Percentiles rank a stretch among this genome's conserved stretches.
phyloP scores from a whole-genome alignment of 257 asterid genomes.

The Cinchona pubescens region DNA sequence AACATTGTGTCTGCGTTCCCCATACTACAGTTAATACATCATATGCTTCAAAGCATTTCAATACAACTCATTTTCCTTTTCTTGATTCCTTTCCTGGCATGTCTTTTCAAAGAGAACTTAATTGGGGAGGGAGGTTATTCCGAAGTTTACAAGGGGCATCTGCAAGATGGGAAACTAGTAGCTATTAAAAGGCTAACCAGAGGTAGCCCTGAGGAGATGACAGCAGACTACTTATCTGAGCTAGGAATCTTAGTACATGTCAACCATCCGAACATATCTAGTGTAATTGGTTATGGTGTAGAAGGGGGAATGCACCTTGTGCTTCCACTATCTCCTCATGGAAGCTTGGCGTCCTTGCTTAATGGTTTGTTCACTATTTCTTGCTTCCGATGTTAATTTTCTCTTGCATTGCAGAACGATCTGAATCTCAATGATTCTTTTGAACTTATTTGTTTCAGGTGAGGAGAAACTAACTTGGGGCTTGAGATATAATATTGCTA shows the following conservation, averaged over 20 bases:
- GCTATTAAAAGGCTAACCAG: conserved; percentile 81
- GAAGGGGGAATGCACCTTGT: conserved; percentile 99
- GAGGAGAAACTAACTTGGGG: conserved; percentile 58
- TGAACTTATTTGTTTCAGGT: conserved; percentile 33
- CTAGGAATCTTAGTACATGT: conserved; percentile 96
- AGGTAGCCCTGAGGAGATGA: conserved; percentile 91
- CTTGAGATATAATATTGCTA: conserved; percentile 58
- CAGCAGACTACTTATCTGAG: conserved; percentile 83
- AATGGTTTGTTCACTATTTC: conserved; percentile 39
- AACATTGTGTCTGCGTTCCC: background rate
- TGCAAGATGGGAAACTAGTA: conserved; percentile 69
- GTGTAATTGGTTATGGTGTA: conserved; percentile 87
- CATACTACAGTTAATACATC: background rate
- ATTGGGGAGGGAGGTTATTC: conserved; percentile 98
- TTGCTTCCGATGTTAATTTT: conserved; percentile 14
- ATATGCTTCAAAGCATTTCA: background rate
- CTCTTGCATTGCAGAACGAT: background rate
- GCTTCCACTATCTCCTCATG: conserved; percentile 92
- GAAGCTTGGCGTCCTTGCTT: conserved; percentile 76
- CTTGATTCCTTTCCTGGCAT: background rate
- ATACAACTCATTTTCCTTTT: background rate
- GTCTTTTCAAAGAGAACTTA: conserved; percentile 51
- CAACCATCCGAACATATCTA: conserved; percentile 81
- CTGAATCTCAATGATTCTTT: conserved; percentile 6
- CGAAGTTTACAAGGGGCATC: conserved; percentile 82